A percentile compares a stretch with the other conserved stretches of the same genome.
These are phyloP conservation scores for Fraxinus xanthoxyloides DNA, from an alignment of 305 asterid species.

Conservation along the genomic window DNA sequence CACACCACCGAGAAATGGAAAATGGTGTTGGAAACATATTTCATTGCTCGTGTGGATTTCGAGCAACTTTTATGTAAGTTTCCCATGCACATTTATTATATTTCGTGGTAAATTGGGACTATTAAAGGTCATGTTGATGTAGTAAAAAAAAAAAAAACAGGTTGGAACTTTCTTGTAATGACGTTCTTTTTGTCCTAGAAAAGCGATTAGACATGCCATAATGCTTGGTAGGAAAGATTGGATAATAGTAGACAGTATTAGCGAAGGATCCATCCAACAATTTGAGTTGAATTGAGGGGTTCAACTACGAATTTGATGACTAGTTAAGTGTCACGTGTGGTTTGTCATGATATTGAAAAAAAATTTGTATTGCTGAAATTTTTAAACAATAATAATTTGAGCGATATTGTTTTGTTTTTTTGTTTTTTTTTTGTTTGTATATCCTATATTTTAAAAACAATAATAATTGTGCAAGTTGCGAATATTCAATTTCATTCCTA, in stretches of 20 bases:
- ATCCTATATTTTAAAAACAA: no score
- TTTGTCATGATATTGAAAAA: no score
- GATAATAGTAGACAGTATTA: background rate
- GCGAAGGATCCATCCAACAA: background rate
- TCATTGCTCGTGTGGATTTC: background rate
- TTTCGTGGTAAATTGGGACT: background rate
- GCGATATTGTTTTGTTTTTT: no score
- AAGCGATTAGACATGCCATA: background rate
- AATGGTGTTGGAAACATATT: background rate
- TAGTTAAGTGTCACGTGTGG: no score
- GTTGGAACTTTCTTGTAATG: background rate
- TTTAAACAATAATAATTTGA: no score
- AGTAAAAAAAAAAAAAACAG: background rate
- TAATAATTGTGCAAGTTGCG: no score
- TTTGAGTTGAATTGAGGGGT: no score
- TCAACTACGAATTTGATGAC: no score
- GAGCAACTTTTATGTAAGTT: background rate
- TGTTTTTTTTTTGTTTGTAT: no score
- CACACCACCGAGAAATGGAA: background rate
- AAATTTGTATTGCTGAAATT: no score
- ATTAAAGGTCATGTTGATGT: background rate
- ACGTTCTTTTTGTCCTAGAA: background rate
- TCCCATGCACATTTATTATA: background rate
- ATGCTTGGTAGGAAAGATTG: background rate
- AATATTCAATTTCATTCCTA: no score